These are phyloP conservation scores for Nicotiana sylvestris DNA, from an alignment of 257 asterid species.

Conservation along the genomic window DNA sequence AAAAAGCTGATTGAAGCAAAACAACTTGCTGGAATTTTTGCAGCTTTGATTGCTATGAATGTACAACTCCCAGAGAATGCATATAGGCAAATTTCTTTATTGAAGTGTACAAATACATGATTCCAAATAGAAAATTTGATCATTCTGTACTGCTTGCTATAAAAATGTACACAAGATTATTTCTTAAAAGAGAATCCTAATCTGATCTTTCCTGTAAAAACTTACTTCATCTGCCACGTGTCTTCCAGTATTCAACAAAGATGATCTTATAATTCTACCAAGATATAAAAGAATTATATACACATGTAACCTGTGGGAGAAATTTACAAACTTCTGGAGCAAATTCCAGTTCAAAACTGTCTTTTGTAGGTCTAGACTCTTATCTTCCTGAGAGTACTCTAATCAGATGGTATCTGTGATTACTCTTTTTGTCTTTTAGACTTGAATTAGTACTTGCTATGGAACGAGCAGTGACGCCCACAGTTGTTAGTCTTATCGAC, in stretches of 20 bases:
- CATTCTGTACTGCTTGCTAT: neutral
- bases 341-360: constrained; percentile 3
- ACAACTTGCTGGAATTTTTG: neutral
- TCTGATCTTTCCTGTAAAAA: neutral
- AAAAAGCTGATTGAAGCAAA: neutral
- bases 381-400: neutral
- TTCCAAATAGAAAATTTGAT: neutral
- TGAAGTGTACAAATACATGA: neutral
- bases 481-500: constrained; percentile 61
- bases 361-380: neutral
- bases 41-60: neutral
- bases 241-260: neutral
- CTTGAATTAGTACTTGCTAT: constrained; percentile 59
- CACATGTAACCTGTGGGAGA: neutral
- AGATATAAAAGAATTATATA: constrained; percentile 10
- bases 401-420: constrained; percentile 16
- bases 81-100: neutral
- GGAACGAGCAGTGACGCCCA: constrained; percentile 89
- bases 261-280: neutral
- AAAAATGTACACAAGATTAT: neutral
- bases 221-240: neutral
- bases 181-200: too few relatives aligned
- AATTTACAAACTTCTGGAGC: neutral
- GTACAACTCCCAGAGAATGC: neutral
- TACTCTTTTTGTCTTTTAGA: constrained; percentile 8